Conservation (phyloP, 2,329 filamentous ascomycete species). For the Dothistroma pini region DNA sequence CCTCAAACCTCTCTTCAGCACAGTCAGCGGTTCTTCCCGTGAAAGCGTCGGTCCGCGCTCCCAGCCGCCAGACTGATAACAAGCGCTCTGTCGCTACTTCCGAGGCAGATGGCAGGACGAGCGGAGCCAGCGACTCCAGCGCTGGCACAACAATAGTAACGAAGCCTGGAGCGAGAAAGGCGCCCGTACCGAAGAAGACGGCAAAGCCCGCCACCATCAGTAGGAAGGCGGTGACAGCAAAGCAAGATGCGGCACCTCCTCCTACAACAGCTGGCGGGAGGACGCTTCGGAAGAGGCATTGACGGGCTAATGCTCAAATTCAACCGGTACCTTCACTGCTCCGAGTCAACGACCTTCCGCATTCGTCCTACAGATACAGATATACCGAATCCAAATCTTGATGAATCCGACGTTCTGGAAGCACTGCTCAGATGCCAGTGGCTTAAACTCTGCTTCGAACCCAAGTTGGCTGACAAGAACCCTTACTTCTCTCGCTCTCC, state of each 20-base stretch:
- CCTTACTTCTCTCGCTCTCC: neutral
- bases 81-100: constrained; percentile 42
- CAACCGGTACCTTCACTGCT: neutral
- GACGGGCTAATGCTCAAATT: neutral
- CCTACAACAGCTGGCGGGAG: constrained; percentile 22
- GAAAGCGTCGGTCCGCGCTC: constrained; percentile 58
- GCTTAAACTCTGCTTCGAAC: neutral
- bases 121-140: constrained; percentile 60
- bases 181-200: constrained; percentile 16
- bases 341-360: neutral
- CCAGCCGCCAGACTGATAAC: constrained; percentile 50
- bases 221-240: constrained; percentile 35
- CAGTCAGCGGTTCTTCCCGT: constrained; percentile 24
- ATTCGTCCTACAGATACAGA: neutral
- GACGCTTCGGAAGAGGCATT: constrained; percentile 34
- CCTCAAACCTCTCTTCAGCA: constrained; percentile 41
- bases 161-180: constrained; percentile 35
- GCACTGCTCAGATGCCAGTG: neutral
- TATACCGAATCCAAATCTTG: neutral
- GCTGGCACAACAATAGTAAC: constrained; percentile 57
- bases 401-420: neutral
- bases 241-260: constrained; percentile 25
- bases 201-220: constrained; percentile 37
- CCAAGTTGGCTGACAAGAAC: neutral
- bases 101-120: constrained; percentile 37